These are phyloP conservation scores for Sherardia arvensis DNA, from an alignment of 257 asterid species.

Conservation along the genomic window DNA sequence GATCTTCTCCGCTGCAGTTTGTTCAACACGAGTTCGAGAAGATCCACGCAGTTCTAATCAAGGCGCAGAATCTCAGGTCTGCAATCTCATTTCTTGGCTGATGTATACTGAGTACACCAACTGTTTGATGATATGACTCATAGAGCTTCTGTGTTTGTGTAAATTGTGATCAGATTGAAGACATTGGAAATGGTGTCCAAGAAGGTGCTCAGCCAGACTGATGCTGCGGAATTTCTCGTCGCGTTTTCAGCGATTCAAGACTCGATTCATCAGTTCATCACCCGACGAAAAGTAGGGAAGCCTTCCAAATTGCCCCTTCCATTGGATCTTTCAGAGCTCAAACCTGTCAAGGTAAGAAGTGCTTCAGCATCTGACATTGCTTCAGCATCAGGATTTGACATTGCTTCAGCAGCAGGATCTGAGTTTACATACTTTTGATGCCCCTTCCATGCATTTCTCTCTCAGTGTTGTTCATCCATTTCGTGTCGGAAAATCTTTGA, in stretches of 20 bases:
- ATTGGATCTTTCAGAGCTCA: neutral
- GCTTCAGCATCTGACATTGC: neutral
- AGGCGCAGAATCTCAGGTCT: slow-evolving; percentile 79
- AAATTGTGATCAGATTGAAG: slow-evolving; percentile 35
- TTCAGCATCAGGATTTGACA: no score
- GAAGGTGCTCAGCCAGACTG: slow-evolving; percentile 56
- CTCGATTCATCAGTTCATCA: slow-evolving; percentile 39
- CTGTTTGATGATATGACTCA: neutral
- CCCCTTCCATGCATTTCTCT: no score
- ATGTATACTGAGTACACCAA: neutral
- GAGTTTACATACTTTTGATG: no score
- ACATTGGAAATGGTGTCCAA: slow-evolving; percentile 52
- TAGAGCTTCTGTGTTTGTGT: neutral
- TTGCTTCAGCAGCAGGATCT: neutral
- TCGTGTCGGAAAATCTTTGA: no score
- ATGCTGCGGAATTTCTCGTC: slow-evolving; percentile 76
- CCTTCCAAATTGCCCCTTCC: slow-evolving; percentile 16
- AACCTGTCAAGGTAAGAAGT: slow-evolving; percentile 2
- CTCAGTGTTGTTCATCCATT: neutral
- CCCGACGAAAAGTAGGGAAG: slow-evolving; percentile 23
- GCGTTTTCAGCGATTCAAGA: slow-evolving; percentile 65
- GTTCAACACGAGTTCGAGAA: slow-evolving; percentile 53
- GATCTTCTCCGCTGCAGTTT: slow-evolving; percentile 21
- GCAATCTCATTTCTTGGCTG: neutral
- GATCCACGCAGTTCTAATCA: slow-evolving; percentile 48